phyloP scores from a whole-genome alignment of 257 asterid genomes.

The Datura wrightii region DNA sequence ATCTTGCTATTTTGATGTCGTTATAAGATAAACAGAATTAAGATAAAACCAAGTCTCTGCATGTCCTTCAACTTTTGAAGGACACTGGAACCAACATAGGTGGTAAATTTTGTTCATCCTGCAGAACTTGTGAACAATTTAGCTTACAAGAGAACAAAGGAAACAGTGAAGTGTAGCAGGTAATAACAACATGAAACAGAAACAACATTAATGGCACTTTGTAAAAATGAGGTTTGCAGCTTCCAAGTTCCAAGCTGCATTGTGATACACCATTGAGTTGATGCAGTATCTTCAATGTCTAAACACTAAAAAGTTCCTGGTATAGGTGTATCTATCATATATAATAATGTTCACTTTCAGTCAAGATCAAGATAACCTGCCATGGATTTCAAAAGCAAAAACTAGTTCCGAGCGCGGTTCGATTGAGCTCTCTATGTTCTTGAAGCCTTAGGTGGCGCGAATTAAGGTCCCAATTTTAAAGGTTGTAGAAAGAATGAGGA shows the following conservation, averaged over 20 bases:
- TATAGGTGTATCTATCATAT: conserved; percentile 12
- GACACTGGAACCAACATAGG: too few species aligned
- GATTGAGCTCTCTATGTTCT: background rate
- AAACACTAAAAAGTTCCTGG: background rate
- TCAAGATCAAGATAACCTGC: background rate
- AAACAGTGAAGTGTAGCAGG: background rate
- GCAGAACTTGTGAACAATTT: too few species aligned
- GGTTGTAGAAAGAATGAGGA: conserved; percentile 64
- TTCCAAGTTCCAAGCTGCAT: conserved; percentile 28
- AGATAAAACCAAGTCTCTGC: too few species aligned
- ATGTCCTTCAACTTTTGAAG: too few species aligned
- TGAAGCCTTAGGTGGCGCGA: conserved; percentile 48
- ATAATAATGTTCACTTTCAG: conserved; percentile 16
- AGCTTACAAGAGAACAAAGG: background rate
- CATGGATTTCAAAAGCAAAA: conserved; percentile 2
- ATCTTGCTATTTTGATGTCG: too few species aligned
- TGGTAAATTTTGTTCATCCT: too few species aligned
- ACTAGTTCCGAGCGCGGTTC: background rate
- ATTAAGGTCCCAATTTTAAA: conserved; percentile 62
- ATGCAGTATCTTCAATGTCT: background rate
- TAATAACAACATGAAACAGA: background rate
- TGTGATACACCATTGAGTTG: conserved; percentile 7
- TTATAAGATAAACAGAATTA: background rate
- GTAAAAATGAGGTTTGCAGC: conserved; percentile 29
- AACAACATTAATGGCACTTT: background rate